Base-by-base conservation (phyloP, 2,329 filamentous ascomycete genomes). In the Pseudopithomyces maydicus region DNA sequence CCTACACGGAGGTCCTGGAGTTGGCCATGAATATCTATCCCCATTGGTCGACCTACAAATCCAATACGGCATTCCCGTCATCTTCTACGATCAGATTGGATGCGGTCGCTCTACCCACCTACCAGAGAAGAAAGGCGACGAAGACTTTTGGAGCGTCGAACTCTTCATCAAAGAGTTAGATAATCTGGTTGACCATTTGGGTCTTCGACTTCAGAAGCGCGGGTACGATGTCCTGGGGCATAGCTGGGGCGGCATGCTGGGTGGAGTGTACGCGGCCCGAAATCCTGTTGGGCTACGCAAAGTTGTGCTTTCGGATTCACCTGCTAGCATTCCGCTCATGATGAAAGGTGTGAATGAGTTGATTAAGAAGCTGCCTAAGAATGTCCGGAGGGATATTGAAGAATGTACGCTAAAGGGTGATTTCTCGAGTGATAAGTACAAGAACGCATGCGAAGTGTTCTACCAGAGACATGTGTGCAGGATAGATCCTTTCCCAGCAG, bases 51-150 rank as follows among this genome's bases (percentile, higher is more conserved):
- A 75, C 38, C 72, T 83, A 3, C 61, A 75, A 17, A 55, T 62
- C 3, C 64, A 74, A 17, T 72, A 75, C 61, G 65, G 66, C 26
- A 75, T 78, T 6, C 80, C 83, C 0, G 70, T 85, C 2, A 67
- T 85, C 26, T 78, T 84, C 65, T 85, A 85, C 66, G 82, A 85
- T 61, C 82, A 85, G 57, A 73, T 85, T 50, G 82, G 83, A 20
- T 80, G 78, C 58, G 83, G 81, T 8, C 65, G 65, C 14, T 82
- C 78, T 3, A 85, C 82, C 0, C 81, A 79, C 52, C 72, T 84
- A 11, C 77, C 64, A 0, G 77, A 82, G 29, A 81, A 79, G 53
- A 68, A 68, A 10, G 77, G 79, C 11, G 78, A 83, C 46, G 70
- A 73, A 1, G 55, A 55, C 0, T 85, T 85, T 71, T 85, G 82